Evolutionary conservation across 495 filamentous ascomycete genomes (phyloP).

Genomic region (Elaphomyces granulatus): DNA sequence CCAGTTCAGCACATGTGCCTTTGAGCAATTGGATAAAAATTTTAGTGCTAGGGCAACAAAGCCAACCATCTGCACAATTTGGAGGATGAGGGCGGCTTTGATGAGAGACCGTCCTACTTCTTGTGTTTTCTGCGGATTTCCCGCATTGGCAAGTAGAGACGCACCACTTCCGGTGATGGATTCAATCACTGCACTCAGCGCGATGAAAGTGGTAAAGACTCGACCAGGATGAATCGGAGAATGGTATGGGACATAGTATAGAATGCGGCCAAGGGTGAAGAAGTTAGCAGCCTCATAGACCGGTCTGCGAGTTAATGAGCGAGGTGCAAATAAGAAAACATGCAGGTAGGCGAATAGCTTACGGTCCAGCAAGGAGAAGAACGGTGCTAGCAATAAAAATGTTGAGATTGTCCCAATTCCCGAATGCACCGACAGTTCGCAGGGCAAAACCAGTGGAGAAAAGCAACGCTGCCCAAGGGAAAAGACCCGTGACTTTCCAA

Average conservation of each 20-base stretch:
- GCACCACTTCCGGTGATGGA: conserved; percentile 56
- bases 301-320: conserved; percentile 32
- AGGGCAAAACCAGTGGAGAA: conserved; percentile 45
- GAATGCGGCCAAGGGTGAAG: conserved; percentile 56
- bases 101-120: conserved; percentile 43
- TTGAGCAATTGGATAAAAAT: conserved; percentile 46
- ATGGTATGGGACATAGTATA: conserved; percentile 67
- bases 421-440: conserved; percentile 41
- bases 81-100: conserved; percentile 52
- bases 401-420: conserved; percentile 39
- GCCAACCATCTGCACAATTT: conserved; percentile 45
- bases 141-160: conserved; percentile 38
- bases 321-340: neutral
- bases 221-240: conserved; percentile 66
- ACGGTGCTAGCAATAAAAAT: conserved; percentile 47
- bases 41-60: conserved; percentile 43
- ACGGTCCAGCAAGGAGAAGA: conserved; percentile 52
- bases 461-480: conserved; percentile 36
- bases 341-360: conserved; percentile 15
- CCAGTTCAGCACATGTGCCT: conserved; percentile 34
- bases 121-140: conserved; percentile 26
- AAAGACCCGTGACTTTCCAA: conserved; percentile 39
- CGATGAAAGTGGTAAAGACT: conserved; percentile 60
- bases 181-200: conserved; percentile 48
- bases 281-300: conserved; percentile 65